phyloP scores from a whole-genome alignment of 192 early-diverging fungal genomes.

The Mortierella alpina region DNA sequence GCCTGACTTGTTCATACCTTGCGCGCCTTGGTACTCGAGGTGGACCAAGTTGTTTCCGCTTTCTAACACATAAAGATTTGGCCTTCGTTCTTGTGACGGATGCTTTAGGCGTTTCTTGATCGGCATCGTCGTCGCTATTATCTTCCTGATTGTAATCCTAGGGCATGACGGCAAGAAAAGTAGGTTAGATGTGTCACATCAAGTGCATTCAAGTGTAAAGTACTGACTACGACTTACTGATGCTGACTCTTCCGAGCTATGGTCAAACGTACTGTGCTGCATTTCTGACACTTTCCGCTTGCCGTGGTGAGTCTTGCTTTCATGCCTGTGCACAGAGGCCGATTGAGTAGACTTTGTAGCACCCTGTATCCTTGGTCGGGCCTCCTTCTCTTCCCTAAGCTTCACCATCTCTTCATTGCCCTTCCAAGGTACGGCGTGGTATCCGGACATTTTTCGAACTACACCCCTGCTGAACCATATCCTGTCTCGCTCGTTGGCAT shows the following conservation, averaged over 20 bases:
- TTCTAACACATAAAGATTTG: background rate
- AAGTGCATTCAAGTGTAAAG: too few relatives aligned
- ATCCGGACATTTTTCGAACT: conserved; percentile 28
- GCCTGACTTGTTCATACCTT: conserved; percentile 20
- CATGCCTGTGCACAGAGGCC: background rate
- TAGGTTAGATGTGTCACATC: too few relatives aligned
- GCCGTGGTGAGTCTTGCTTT: background rate
- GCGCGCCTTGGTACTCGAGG: background rate
- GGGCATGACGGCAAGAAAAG: too few relatives aligned
- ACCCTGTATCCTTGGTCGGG: conserved; percentile 7
- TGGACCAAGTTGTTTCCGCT: background rate
- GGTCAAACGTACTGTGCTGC: background rate
- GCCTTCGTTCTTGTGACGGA: background rate
- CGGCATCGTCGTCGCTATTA: conserved; percentile 2
- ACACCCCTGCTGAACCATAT: conserved; percentile 32
- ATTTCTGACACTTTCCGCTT: background rate
- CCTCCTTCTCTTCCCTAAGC: conserved; percentile 30
- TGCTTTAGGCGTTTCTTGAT: background rate
- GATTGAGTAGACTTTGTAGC: background rate
- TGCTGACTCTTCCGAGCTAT: too few relatives aligned
- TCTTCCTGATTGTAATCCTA: background rate
- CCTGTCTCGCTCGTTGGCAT: background rate
- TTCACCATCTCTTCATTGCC: conserved; percentile 33
- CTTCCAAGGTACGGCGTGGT: conserved; percentile 30
- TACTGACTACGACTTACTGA: too few relatives aligned